Percentiles rank a stretch among this genome's conserved stretches.
Evolutionary conservation across 2,329 filamentous ascomycete species (phyloP).

Genomic region (Parastagonospora nodorum): DNA sequence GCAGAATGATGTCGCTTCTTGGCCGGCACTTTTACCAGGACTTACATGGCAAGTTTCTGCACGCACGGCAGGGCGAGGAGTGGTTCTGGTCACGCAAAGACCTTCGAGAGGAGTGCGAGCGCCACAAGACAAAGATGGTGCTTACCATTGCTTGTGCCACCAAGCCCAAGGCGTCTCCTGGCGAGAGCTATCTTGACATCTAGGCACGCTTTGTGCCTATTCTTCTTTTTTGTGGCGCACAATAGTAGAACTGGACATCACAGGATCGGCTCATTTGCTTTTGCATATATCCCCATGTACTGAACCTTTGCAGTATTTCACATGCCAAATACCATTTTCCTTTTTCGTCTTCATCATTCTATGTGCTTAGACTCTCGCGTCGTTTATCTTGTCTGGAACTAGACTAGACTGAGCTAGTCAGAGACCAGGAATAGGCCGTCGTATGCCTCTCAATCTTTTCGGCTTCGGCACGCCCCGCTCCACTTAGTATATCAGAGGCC

Average conservation of each 20-base stretch:
- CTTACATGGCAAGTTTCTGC: conserved; percentile 26
- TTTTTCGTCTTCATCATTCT: no score
- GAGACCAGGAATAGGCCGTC: no score
- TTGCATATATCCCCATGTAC: no score
- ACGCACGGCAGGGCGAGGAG: conserved; percentile 23
- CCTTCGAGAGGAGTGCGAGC: conserved; percentile 28
- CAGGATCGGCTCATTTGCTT: neutral
- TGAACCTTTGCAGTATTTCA: no score
- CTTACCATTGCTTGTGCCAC: conserved; percentile 31
- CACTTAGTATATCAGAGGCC: no score
- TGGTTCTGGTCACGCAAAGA: conserved; percentile 34
- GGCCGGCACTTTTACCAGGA: conserved; percentile 34
- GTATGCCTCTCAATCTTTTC: no score
- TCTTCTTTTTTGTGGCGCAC: neutral
- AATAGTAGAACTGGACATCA: neutral
- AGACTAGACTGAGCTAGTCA: no score
- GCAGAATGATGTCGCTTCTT: conserved; percentile 32
- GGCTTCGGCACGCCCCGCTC: no score
- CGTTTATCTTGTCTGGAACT: no score
- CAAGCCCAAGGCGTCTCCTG: conserved; percentile 15
- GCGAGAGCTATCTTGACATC: conserved; percentile 26
- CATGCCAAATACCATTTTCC: no score
- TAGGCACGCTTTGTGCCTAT: neutral
- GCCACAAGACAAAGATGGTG: conserved; percentile 31
- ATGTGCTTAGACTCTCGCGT: no score